A percentile compares a stretch with the other conserved stretches of the same genome.
These are phyloP conservation scores for Malus domestica DNA, from an alignment of 306 rosid genomes.

Conservation along the genomic window DNA sequence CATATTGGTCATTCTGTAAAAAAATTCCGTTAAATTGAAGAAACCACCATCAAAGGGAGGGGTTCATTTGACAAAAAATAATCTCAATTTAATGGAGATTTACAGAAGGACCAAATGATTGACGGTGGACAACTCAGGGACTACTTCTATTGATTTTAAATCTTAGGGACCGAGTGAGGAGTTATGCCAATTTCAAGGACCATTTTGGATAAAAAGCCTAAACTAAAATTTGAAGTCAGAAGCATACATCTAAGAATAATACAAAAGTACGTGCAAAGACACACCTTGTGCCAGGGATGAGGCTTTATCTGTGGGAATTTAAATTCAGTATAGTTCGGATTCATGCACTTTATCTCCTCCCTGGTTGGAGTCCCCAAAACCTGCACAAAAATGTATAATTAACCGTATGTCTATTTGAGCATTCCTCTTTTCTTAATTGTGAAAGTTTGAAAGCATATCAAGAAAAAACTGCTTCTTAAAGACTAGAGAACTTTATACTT, in stretches of 20 bases:
- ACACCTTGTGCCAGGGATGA: slow-evolving; percentile 99
- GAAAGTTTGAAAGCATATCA: neutral
- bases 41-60: too few relatives aligned
- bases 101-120: too few relatives aligned
- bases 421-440: neutral
- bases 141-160: too few relatives aligned
- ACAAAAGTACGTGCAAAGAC: neutral
- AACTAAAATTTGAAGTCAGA: neutral
- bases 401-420: neutral
- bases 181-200: too few relatives aligned
- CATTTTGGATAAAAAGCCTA: too few relatives aligned
- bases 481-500: neutral
- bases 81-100: too few relatives aligned
- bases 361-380: slow-evolving; percentile 98
- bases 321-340: slow-evolving; percentile 93
- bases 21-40: too few relatives aligned
- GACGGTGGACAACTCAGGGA: too few relatives aligned
- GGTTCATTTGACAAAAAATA: too few relatives aligned
- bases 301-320: slow-evolving; percentile 99
- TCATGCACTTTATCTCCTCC: slow-evolving; percentile 99
- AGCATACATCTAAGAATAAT: neutral
- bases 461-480: neutral
- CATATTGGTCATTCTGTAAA: too few relatives aligned
- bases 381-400: slow-evolving; percentile 29
- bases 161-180: too few relatives aligned